Percentiles rank a stretch among this genome's conserved stretches.
phyloP scores from a whole-genome alignment of 257 asterid species.

The Solanum lycopersicoides region DNA sequence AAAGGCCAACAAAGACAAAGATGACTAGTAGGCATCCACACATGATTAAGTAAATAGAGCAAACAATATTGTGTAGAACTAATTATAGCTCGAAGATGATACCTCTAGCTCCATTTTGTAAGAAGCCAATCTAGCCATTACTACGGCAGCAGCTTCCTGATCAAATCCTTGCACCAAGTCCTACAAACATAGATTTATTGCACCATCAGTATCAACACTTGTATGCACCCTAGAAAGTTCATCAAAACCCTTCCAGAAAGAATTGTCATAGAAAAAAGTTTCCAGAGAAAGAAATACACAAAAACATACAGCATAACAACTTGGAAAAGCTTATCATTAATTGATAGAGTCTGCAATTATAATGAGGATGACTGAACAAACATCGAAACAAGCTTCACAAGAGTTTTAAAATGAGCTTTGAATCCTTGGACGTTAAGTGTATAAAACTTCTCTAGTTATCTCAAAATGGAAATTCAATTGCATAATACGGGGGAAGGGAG shows the following conservation, averaged over 20 bases:
- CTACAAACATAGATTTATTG: slow-evolving; percentile 27
- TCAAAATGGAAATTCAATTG: background rate
- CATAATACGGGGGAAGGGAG: background rate
- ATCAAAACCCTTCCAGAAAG: background rate
- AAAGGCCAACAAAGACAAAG: background rate
- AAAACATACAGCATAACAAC: background rate
- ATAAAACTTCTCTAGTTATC: background rate
- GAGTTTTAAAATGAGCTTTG: background rate
- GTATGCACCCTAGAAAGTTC: background rate
- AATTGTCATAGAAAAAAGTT: background rate
- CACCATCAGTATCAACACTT: background rate
- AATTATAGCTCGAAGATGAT: background rate
- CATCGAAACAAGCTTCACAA: background rate
- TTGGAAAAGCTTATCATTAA: background rate
- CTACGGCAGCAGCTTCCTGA: slow-evolving; percentile 96
- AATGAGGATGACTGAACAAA: background rate
- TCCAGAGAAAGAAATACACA: background rate
- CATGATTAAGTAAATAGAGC: background rate
- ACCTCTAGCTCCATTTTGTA: slow-evolving; percentile 97
- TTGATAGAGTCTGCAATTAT: background rate
- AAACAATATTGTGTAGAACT: background rate
- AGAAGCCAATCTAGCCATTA: slow-evolving; percentile 85
- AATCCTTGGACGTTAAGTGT: background rate
- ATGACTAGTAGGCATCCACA: background rate
- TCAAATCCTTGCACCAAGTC: slow-evolving; percentile 92